phyloP scores from a whole-genome alignment of 768 basidiomycete species.

The Hydnum rufescens region DNA sequence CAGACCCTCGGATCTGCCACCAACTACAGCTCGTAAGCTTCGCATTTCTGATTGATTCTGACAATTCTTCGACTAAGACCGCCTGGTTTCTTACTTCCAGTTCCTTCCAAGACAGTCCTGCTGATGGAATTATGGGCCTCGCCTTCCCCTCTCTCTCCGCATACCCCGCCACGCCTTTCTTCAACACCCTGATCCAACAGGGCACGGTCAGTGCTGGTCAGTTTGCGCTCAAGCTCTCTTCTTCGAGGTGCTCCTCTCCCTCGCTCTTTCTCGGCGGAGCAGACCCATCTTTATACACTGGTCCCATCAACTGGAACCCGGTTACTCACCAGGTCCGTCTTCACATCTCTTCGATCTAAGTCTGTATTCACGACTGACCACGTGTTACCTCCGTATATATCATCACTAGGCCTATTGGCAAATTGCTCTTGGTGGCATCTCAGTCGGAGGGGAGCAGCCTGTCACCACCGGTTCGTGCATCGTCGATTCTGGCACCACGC shows the following conservation, averaged over 20 bases:
- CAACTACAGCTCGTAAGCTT: slow-evolving; percentile 17
- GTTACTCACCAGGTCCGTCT: slow-evolving; percentile 13
- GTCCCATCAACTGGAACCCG: slow-evolving; percentile 17
- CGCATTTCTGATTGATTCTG: not conserved
- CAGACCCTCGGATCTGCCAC: slow-evolving; percentile 29
- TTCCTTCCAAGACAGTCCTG: slow-evolving; percentile 9
- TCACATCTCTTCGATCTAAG: too few relatives aligned
- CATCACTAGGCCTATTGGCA: slow-evolving; percentile 18
- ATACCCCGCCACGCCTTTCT: slow-evolving; percentile 13
- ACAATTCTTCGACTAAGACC: not conserved
- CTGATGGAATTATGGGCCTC: slow-evolving; percentile 27
- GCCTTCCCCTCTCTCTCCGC: slow-evolving; percentile 15
- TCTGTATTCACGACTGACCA: too few relatives aligned
- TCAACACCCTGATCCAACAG: slow-evolving; percentile 13
- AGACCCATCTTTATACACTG: slow-evolving; percentile 17
- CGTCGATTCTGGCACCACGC: slow-evolving; percentile 18
- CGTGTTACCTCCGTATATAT: too few relatives aligned
- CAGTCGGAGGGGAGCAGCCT: slow-evolving; percentile 9
- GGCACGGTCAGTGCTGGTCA: slow-evolving; percentile 10
- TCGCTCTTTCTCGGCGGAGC: slow-evolving; percentile 22
- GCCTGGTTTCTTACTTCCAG: not conserved
- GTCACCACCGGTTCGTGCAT: slow-evolving; percentile 14
- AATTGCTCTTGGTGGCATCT: slow-evolving; percentile 8
- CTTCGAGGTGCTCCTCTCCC: slow-evolving; percentile 9
- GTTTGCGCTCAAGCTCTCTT: slow-evolving; percentile 17